Evolutionary conservation across 495 filamentous ascomycete genomes (phyloP), one percentile per base, ranked within the genome.

Genomic region (Parmelia sp.): DNA sequence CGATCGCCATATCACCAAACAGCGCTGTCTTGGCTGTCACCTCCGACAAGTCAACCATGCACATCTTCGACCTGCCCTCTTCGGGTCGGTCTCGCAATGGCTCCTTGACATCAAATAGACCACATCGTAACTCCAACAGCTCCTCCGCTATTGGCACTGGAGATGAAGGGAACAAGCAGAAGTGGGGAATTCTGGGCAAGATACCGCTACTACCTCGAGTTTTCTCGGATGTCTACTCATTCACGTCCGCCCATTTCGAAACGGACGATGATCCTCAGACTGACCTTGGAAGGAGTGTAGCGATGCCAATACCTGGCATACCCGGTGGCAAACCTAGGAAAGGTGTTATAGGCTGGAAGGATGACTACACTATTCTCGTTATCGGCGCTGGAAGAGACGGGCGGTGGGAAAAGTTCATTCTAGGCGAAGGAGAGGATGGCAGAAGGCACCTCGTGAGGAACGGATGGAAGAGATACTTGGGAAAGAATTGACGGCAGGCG

Each of bases 31-130:
- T 97, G 19, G 94, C 94, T 25, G 91, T 92, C 59, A 97, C 95
- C n/a, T 96, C 91, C 31, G 94, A 98, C 78, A 98, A 97, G 74
- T 90, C 88, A 8, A 98, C 91, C 4, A 76, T 98, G 23, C 94
- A 98, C 75, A 84, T 98, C 47, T 98, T 97, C 72, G 90, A 97
- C 60, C 76, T 90, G 25, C 84, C 83, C 10, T 74, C 73, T 45
- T 36, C 39, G 60, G 42, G 59, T 23, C 45, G 51, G 65, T 78
- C 42, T 60, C 77, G 69, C 29, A 66, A 64, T 12, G 64, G 72
- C 31, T 71, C 67, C 21, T 57, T 58, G 36, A 61, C 60, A 10
- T 64, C 63, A 23, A 57, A 63, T 36, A 59, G 66, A 36, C 59
- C 63, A 31, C 69, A 77, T 82, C 33, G 80, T 77, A 23, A 79